Evolutionary conservation across 23 red algal species (phyloP).

Genomic region (Gracilariopsis chorda): DNA sequence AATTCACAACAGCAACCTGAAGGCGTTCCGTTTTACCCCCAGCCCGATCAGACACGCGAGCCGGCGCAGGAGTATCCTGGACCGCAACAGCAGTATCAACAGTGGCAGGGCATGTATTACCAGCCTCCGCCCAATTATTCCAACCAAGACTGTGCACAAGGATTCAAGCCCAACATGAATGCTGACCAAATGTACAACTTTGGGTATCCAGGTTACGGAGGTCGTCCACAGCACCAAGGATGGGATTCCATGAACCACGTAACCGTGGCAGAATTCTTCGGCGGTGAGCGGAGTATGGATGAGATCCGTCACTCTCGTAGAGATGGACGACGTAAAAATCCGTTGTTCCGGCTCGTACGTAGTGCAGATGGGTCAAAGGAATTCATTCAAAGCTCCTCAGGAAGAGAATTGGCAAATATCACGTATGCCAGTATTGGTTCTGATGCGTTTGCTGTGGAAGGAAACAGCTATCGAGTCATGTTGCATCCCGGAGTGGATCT

Average conservation of each 20-base stretch:
- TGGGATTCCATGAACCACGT: background rate
- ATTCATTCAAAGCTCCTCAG: conserved; percentile 1
- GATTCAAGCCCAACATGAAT: background rate
- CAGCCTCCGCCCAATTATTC: background rate
- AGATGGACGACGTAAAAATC: conserved; percentile 6
- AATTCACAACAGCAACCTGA: background rate
- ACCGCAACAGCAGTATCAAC: conserved; percentile 16
- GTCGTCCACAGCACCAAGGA: background rate
- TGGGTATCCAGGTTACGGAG: background rate
- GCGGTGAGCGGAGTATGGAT: conserved; percentile 11
- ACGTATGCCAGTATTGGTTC: background rate
- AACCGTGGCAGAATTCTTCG: conserved; percentile 5
- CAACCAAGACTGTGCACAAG: background rate
- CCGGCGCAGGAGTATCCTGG: conserved; percentile 1
- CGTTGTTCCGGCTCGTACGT: background rate
- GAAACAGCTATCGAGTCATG: background rate
- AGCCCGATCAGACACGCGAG: conserved; percentile 6
- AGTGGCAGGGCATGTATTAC: conserved; percentile 10
- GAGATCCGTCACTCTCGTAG: background rate
- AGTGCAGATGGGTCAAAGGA: background rate
- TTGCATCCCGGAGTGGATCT: conserved; percentile 22
- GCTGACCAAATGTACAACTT: background rate
- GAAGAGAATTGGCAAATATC: conserved; percentile 13
- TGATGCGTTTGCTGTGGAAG: background rate
- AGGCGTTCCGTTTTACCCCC: background rate